Conservation (phyloP, 768 basidiomycete species). For the Albatrellus ellisii region DNA sequence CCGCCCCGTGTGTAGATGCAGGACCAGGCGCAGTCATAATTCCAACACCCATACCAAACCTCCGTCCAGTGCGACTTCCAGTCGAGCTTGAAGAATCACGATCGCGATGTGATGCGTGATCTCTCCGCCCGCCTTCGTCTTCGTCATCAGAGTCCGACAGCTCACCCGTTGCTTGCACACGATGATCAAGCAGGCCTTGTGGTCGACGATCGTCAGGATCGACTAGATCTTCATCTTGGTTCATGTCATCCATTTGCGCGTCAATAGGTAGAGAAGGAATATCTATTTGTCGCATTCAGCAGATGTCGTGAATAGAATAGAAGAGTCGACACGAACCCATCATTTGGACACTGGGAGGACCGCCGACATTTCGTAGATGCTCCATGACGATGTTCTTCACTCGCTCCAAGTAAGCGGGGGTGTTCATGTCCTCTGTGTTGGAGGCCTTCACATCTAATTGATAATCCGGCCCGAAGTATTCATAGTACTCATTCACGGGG, state of each 20-base stretch:
- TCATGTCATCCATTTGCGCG: slow-evolving; percentile 66
- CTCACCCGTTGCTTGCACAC: slow-evolving; percentile 76
- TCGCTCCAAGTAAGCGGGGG: slow-evolving; percentile 83
- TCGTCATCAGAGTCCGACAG: slow-evolving; percentile 98
- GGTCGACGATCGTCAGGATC: slow-evolving; percentile 67
- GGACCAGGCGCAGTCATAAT: slow-evolving; percentile 52
- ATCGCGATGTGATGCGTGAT: slow-evolving; percentile 40
- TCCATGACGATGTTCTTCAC: slow-evolving; percentile 89
- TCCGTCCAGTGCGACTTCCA: slow-evolving; percentile 25
- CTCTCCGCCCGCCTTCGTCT: slow-evolving; percentile 73
- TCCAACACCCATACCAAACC: slow-evolving; percentile 53
- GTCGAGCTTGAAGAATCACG: slow-evolving; percentile 22
- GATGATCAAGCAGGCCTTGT: slow-evolving; percentile 63
- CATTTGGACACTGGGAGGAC: slow-evolving; percentile 91
- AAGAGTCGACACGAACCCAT: slow-evolving; percentile 35
- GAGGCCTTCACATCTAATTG: slow-evolving; percentile 89
- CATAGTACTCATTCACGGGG: slow-evolving; percentile 97
- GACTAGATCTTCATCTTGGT: slow-evolving; percentile 74
- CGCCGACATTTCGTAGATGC: slow-evolving; percentile 72
- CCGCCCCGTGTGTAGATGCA: slow-evolving; percentile 53
- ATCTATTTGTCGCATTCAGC: slow-evolving; percentile 30
- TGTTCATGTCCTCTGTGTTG: slow-evolving; percentile 93
- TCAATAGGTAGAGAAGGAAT: slow-evolving; percentile 80
- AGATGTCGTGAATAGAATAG: not conserved
- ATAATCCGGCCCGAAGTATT: slow-evolving; percentile 98